Evolutionary conservation across 202 grass and related monocot genomes (phyloP), one percentile per base, ranked within the genome.

Genomic region (Schoenoplectus tabernaemontani): DNA sequence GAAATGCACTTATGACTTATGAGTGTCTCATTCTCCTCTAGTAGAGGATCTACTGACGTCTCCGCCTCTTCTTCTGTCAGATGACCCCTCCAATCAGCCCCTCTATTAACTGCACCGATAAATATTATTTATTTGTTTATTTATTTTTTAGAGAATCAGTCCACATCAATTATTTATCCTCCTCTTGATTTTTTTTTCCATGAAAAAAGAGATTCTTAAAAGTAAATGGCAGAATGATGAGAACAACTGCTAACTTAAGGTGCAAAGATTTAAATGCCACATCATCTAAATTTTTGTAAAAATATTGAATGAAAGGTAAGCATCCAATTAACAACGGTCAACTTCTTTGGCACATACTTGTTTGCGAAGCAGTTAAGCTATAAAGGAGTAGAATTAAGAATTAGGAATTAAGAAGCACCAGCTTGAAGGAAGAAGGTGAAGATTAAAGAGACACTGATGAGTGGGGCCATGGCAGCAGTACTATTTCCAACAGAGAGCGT

Each of bases 1-100:
- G 88, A 83, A 99, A 99, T 74, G 96, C 90, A n/a, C n/a, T n/a
- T n/a, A n/a, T n/a, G n/a, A 54, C 91, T 87, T 64, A 99, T 99
- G 56, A 88, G 83, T n/a, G 90, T 86, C 64, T 99, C 92, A 36
- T 96, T 83, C 77, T 96, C 88, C 8, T 82, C 5, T 12, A 99
- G 88, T 4, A 99, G 76, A 76, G 93, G 83, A 28, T 78, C 86
- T 20, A 99, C 86, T 72, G 88, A 89, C 5, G 70, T 47, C 84
- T 99, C 90, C 17, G 96, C 96, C 50, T 96, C 86, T 53, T 87
- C 86, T 91, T 99, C 92, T 10, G 90, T 86, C 58, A 99, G 93
- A 89, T 99, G 59, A 77, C 4, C 28, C 90, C 57, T 75, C 59
- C 85, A 80, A 99, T 93, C 70, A 98, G 86, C 32, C 67, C 53